Conservation (phyloP, 163 green algal species). For the Picocystis sp. region DNA sequence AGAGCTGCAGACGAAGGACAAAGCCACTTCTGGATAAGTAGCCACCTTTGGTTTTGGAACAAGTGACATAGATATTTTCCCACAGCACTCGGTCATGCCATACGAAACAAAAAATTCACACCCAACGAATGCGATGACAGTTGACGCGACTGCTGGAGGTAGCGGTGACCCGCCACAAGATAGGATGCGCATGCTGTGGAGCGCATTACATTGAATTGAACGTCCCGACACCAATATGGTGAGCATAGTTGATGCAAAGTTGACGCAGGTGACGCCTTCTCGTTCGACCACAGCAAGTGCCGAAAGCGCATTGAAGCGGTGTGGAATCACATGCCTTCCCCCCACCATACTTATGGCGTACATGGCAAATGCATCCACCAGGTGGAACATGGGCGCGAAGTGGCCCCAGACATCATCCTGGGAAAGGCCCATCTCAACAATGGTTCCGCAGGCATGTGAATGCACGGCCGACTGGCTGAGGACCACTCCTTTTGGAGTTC, state of each 20-base stretch:
- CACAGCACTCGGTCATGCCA: constrained; percentile 89
- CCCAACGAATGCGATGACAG: constrained; percentile 49
- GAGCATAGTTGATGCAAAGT: constrained; percentile 76
- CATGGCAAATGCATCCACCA: constrained; percentile 81
- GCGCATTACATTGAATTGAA: constrained; percentile 32
- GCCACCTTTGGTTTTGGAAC: constrained; percentile 20
- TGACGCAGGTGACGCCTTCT: constrained; percentile 55
- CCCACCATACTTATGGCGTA: constrained; percentile 68
- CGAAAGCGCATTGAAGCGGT: constrained; percentile 36
- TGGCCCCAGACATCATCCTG: constrained; percentile 64
- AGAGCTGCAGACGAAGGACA: constrained; percentile 43
- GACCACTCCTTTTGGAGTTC: constrained; percentile 59
- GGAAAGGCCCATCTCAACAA: constrained; percentile 63
- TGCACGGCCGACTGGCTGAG: constrained; percentile 53
- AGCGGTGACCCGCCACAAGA: constrained; percentile 67
- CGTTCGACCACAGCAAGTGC: constrained; percentile 39
- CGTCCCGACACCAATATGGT: constrained; percentile 40
- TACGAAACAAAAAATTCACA: constrained; percentile 85
- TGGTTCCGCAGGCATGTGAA: constrained; percentile 53
- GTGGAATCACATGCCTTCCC: constrained; percentile 54
- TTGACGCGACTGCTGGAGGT: constrained; percentile 32
- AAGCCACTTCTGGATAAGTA: constrained; percentile 15
- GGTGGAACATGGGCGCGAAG: constrained; percentile 81
- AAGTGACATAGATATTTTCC: constrained; percentile 82
- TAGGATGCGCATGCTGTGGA: constrained; percentile 51